A percentile compares a stretch with the other conserved stretches of the same genome.
Conservation (phyloP, 306 rosid genomes). For the Prunus salicina region DNA sequence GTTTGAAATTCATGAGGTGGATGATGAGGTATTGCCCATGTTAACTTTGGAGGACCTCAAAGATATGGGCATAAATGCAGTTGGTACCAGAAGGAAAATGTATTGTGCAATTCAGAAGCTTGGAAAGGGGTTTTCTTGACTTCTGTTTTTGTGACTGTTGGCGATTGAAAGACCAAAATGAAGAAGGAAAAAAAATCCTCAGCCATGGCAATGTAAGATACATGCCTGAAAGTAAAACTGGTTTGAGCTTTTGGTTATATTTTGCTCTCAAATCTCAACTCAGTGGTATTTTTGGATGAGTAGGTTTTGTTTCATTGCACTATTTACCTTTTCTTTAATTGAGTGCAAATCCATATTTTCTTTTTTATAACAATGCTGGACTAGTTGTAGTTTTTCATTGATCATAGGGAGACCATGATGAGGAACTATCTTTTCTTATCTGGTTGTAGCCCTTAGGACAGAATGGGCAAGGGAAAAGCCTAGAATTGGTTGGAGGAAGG, state of each 20-base stretch:
- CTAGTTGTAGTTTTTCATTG: constrained; percentile 22
- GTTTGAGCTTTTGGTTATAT: constrained; percentile 36
- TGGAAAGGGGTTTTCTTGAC: constrained; percentile 79
- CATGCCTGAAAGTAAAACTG: constrained; percentile 31
- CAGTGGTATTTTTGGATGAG: constrained; percentile 39
- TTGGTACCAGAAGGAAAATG: constrained; percentile 87
- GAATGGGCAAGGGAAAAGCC: constrained; percentile 2
- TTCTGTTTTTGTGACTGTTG: constrained; percentile 16
- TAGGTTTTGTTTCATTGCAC: constrained; percentile 32
- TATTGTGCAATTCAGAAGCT: constrained; percentile 88
- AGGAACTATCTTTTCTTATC: constrained; percentile 11
- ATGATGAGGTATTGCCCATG: constrained; percentile 91
- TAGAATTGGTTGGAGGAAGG: constrained; percentile 14
- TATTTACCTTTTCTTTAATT: constrained; percentile 23
- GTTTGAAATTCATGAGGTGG: constrained; percentile 92
- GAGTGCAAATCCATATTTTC: constrained; percentile 39
- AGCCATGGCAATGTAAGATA: constrained; percentile 53
- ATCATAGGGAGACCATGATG: constrained; percentile 9
- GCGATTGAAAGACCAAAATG: constrained; percentile 12
- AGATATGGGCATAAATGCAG: constrained; percentile 92
- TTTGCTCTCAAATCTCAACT: constrained; percentile 22
- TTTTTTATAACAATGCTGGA: constrained; percentile 29
- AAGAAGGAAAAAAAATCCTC: constrained; percentile 25
- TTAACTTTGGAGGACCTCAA: constrained; percentile 82
- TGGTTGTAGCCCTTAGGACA: background rate